A percentile compares a stretch with the other conserved stretches of the same genome.
These are phyloP conservation scores for Scedosporium minutisporum DNA, from an alignment of 2,329 filamentous ascomycete genomes.

Conservation along the genomic window DNA sequence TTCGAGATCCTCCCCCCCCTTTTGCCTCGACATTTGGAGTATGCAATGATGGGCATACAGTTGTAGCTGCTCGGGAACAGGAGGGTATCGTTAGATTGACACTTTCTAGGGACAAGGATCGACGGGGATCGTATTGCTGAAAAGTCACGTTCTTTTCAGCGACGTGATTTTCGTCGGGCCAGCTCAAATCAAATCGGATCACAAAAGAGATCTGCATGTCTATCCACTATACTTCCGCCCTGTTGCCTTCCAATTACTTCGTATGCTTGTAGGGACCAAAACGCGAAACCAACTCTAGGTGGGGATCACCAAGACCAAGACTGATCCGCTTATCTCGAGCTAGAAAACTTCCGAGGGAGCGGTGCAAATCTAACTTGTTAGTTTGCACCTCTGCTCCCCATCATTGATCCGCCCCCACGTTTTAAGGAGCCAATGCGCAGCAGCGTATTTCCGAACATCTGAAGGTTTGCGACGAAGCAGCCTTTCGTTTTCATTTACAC, in stretches of 20 bases:
- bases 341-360: not conserved
- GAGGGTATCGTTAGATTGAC: not conserved
- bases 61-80: not conserved
- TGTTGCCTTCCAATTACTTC: too few species aligned
- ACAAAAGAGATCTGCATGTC: too few species aligned
- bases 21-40: constrained; percentile 1
- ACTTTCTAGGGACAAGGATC: not conserved
- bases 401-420: not conserved
- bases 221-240: too few species aligned
- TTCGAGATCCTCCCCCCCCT: not conserved
- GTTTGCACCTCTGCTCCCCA: not conserved
- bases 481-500: too few species aligned
- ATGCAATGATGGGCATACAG: not conserved
- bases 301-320: too few species aligned
- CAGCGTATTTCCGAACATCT: not conserved
- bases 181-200: too few species aligned
- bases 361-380: not conserved
- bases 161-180: too few species aligned
- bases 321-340: too few species aligned
- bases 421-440: not conserved
- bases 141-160: too few species aligned
- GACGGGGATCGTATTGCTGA: too few species aligned
- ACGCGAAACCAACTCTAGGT: too few species aligned
- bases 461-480: not conserved
- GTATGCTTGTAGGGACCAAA: too few species aligned